These are phyloP conservation scores for Cryptococcus floricola DNA, from an alignment of 1,284 basidiomycete species.

Conservation along the genomic window DNA sequence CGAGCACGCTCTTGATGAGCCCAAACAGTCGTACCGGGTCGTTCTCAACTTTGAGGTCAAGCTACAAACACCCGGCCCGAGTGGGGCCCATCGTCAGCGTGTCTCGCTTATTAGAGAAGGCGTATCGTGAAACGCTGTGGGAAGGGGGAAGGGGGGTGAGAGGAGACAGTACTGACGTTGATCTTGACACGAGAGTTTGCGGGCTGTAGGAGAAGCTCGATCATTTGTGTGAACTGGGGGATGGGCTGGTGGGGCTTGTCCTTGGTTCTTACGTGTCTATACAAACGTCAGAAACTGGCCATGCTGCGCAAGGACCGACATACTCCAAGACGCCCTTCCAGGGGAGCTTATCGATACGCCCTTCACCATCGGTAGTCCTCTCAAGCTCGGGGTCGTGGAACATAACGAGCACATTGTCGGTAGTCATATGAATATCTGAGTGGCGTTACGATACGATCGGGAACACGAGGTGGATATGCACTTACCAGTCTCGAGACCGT, in stretches of 20 bases:
- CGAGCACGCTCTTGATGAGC: constrained; percentile 74
- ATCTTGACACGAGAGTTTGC: constrained; percentile 67
- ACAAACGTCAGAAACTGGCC: not conserved
- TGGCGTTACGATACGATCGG: not conserved
- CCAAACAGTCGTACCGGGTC: constrained; percentile 80
- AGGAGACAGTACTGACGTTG: constrained; percentile 55
- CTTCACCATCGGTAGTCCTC: constrained; percentile 57
- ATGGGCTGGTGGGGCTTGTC: constrained; percentile 80
- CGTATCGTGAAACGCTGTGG: not conserved
- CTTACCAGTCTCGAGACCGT: constrained; percentile 82
- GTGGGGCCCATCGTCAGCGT: constrained; percentile 69
- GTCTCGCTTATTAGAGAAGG: constrained; percentile 7
- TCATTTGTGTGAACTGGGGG: constrained; percentile 78
- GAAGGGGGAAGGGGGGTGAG: constrained; percentile 67
- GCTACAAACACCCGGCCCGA: constrained; percentile 38
- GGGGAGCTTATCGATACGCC: constrained; percentile 52
- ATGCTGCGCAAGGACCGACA: constrained; percentile 8
- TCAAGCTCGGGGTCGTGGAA: constrained; percentile 79
- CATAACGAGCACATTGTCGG: constrained; percentile 86
- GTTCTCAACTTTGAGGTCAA: constrained; percentile 74
- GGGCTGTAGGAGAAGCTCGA: constrained; percentile 70
- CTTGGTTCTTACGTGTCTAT: constrained; percentile 66
- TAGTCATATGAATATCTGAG: constrained; percentile 91
- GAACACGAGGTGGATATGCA: not conserved
- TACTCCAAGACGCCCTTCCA: constrained; percentile 51